Base-by-base conservation (phyloP, 352 stramenopile genomes). In the Phytopythium aichiense region DNA sequence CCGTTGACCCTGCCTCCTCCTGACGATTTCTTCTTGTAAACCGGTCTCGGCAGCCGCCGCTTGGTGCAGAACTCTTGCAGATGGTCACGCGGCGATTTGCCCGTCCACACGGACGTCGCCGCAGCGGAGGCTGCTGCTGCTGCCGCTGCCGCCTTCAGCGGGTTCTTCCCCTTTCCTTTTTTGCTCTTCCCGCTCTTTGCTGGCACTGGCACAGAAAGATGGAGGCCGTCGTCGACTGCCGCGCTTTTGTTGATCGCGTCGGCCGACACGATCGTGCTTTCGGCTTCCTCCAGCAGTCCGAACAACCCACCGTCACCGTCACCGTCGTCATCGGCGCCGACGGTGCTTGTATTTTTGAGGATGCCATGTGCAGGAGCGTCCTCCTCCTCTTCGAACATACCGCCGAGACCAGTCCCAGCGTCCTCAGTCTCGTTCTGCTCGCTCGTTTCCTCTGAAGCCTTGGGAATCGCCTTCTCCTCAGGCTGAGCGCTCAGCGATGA, bases 1-100 rank as follows among this genome's bases (percentile, higher is more conserved):
- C 66, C 5, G 52, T 56, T 67, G 56, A 46, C 2, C 42, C 31
- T 58, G 45, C 68, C 61, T 15, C 58, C 45, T 68, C 67, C 69
- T 48, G 45, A 64, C 58, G 22, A 56, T 38, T 72, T 68, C 69
- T 79, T 79, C 59, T 87, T 89, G 72, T 87, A 98, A 54, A 89
- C 80, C 1, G 93, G 91, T 43, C 75, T 77, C 2, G 79, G 76
- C 58, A 92, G 63, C 46, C 95, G 93, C 64, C 89, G 69, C 63
- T 98, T 97, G 46, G 81, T 82, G 69, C 89, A 98, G 37, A 87
- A 76, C 52, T 98, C 87, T 31, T 97, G 73, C 37, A 98, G 70
- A 35, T 94, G 81, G 56, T 96, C 81, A 35, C 94, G 77, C 4
- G 95, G 93, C 4, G 88, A 96, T 50, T 91, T 94, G 43, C 83